Percentiles rank a stretch among this genome's conserved stretches.
These are phyloP conservation scores for Pseudoturritis turrita DNA, from an alignment of 345 rosid species.

Conservation along the genomic window DNA sequence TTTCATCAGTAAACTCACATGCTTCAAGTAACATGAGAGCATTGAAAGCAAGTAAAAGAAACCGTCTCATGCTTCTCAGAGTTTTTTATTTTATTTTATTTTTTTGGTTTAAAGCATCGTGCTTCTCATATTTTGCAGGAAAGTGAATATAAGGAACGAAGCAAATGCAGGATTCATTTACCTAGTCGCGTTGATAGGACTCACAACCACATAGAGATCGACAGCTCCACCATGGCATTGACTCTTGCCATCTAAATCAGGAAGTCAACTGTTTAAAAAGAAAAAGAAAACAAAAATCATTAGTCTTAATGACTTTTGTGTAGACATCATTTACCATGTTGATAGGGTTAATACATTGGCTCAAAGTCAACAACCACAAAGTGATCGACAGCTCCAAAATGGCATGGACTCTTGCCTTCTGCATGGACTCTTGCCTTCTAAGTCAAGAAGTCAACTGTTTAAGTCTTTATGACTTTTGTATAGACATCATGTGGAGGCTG, in stretches of 20 bases:
- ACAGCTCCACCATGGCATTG: background rate
- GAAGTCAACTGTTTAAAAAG: background rate
- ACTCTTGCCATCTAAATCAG: background rate
- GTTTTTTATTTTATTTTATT: background rate
- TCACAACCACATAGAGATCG: background rate
- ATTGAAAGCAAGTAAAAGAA: background rate
- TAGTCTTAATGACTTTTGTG: too few relatives aligned
- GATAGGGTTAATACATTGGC: too few relatives aligned
- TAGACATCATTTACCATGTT: too few relatives aligned
- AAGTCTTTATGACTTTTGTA: background rate
- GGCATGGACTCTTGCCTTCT: too few relatives aligned
- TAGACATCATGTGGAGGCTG: background rate
- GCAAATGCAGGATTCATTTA: too few relatives aligned
- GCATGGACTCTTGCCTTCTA: too few relatives aligned
- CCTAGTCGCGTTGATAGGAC: background rate
- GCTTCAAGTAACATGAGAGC: slow-evolving; percentile 12
- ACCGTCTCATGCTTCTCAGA: background rate
- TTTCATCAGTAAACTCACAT: background rate
- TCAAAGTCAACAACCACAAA: too few relatives aligned
- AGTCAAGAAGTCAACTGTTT: too few relatives aligned
- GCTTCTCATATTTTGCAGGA: background rate
- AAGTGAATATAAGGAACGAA: background rate
- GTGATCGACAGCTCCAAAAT: too few relatives aligned
- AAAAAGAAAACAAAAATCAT: background rate
- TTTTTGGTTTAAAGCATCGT: background rate